phyloP scores from a whole-genome alignment of 495 filamentous ascomycete species.

The Xylaria palmicola region DNA sequence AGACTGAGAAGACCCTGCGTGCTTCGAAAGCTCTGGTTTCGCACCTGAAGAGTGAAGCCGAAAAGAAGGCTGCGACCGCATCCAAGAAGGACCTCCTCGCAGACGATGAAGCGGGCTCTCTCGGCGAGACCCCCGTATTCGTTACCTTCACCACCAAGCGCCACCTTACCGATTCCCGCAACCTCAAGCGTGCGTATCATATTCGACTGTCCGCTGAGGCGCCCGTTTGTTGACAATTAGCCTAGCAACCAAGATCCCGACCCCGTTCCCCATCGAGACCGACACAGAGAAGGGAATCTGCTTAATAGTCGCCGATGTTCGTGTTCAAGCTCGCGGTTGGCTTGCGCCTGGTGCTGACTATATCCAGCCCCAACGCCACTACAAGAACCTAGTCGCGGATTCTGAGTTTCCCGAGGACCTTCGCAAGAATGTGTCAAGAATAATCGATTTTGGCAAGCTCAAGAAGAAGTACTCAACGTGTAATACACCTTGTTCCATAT shows the following conservation, averaged over 20 bases:
- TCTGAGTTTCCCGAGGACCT: conserved; percentile 72
- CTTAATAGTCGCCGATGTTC: conserved; percentile 37
- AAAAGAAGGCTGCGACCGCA: conserved; percentile 53
- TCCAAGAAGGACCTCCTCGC: conserved; percentile 72
- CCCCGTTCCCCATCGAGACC: conserved; percentile 18
- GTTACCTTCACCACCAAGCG: conserved; percentile 87
- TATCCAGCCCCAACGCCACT: conserved; percentile 72
- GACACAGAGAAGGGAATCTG: conserved; percentile 28
- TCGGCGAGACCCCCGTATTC: conserved; percentile 68
- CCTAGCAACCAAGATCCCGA: conserved; percentile 14
- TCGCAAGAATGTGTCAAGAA: conserved; percentile 68
- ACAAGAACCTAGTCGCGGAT: conserved; percentile 81
- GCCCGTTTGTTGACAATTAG: neutral
- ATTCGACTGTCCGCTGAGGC: conserved; percentile 69
- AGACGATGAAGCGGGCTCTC: conserved; percentile 56
- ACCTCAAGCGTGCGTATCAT: conserved; percentile 66
- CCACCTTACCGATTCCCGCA: conserved; percentile 71
- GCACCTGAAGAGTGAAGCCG: conserved; percentile 69
- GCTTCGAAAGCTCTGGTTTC: conserved; percentile 78
- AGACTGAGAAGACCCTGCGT: conserved; percentile 64
- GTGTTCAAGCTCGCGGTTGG: neutral
- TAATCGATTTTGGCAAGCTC: conserved; percentile 81
- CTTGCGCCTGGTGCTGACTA: conserved; percentile 26
- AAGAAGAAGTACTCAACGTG: conserved; percentile 79
- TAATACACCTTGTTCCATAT: neutral